Evolutionary conservation across 202 grass and related monocot species (phyloP).

Genomic region (Saccharum hybrid): DNA sequence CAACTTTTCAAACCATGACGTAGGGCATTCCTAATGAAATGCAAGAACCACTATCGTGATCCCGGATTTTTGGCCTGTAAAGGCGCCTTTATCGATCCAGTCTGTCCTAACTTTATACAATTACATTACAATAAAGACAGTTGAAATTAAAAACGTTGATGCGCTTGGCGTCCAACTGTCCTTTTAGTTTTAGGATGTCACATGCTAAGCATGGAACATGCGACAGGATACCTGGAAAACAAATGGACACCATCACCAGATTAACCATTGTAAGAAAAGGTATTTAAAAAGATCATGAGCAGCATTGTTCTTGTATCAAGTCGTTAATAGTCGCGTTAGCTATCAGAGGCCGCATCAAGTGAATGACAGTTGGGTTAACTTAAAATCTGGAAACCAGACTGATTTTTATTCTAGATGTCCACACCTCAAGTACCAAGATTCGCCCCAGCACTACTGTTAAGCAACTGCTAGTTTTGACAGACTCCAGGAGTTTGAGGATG

Average conservation of each 20-base stretch:
- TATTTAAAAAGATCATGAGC: not conserved
- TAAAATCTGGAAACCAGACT: not conserved
- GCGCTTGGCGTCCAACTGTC: not conserved
- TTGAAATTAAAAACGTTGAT: no score
- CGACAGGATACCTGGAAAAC: constrained; percentile 5
- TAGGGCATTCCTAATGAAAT: no score
- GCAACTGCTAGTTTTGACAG: not conserved
- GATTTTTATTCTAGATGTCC: not conserved
- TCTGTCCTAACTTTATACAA: no score
- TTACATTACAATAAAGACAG: no score
- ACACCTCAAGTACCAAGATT: constrained; percentile 1
- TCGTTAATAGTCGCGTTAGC: no score
- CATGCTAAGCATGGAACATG: not conserved
- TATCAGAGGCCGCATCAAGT: no score
- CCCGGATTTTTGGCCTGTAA: no score
- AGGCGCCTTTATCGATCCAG: no score
- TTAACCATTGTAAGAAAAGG: not conserved
- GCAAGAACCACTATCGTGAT: no score
- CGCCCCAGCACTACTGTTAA: not conserved
- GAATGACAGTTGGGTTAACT: no score
- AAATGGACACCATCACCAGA: not conserved
- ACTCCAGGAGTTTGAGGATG: not conserved
- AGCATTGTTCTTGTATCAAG: not conserved
- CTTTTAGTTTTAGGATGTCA: not conserved
- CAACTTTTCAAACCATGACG: no score